Evolutionary conservation across 306 rosid genomes (phyloP).

Genomic region (Pterocarpus macrocarpus): DNA sequence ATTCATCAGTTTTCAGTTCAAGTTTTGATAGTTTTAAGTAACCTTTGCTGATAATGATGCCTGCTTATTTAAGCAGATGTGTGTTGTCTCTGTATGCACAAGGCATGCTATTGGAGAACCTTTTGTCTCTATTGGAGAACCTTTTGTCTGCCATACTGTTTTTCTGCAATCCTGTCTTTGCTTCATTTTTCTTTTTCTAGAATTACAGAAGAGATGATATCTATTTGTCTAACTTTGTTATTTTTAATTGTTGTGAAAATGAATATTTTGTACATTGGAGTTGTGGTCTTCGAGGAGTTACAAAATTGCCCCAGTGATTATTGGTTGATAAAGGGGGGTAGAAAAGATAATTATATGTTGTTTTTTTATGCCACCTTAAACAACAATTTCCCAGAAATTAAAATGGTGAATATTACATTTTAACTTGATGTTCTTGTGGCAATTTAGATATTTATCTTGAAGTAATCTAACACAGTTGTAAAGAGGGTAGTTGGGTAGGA

Average conservation of each 20-base stretch:
- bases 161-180: slow-evolving; percentile 7
- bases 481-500: slow-evolving; percentile 13
- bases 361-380: not conserved
- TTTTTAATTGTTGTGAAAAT: not conserved
- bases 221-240: not conserved
- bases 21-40: not conserved
- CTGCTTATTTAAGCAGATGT: slow-evolving; percentile 21
- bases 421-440: slow-evolving; percentile 29
- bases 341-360: not conserved
- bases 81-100: not conserved
- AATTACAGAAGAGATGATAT: slow-evolving; percentile 6
- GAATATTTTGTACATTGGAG: not conserved
- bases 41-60: not conserved
- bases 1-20: not conserved
- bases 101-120: not conserved
- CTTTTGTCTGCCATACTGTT: not conserved
- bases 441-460: slow-evolving; percentile 19
- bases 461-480: not conserved
- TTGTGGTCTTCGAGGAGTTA: not conserved
- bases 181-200: not conserved
- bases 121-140: not conserved
- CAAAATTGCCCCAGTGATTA: not conserved
- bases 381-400: slow-evolving; percentile 16
- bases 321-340: slow-evolving; percentile 2
- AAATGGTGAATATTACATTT: slow-evolving; percentile 8